Base-by-base conservation (phyloP, 345 rosid species). In the Linum tenue region DNA sequence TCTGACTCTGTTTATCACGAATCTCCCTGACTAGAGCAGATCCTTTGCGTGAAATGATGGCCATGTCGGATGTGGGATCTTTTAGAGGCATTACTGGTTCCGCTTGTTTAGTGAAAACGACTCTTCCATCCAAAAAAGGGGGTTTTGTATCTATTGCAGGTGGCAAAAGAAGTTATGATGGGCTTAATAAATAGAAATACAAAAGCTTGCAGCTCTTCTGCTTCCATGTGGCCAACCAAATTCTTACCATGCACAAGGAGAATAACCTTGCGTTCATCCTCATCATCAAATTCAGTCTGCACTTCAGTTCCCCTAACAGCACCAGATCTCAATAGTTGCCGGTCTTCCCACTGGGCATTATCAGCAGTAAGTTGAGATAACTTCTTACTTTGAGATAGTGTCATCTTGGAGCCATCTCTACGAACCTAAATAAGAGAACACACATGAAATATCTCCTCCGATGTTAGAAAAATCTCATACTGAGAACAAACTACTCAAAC, bases 1-100 rank as follows among this genome's bases (percentile, higher is more conserved):
- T 84, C 92, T 74, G 73, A 69, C 87, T 94, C 72, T 94, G 99
- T 67, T 94, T 94, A 79, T 90, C 96, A 70, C 79, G 96, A 71
- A 88, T 81, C 81, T 94, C 99, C 85, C 86, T 84, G 15, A 94
- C 96, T 76, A 94, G 71, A 67, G 56, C 60, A 61, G 99, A 94
- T 71, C 99, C 97, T 80, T 90, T 90, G 72, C 95, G 85, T 8
- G 97, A 94, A 77, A 94, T 94, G 67, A 90, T 94, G 67, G 99
- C 99, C 99, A 94, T 90, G 65, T 94, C 97, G 67, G 99, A 94
- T 4, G 97, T 94, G 12, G 97, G 95, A 81, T 94, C 99, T 78
- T 94, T 94, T 69, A 94, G 67, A 16, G 99, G 99, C 96, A 94
- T 88, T 71, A 94, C 67, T 35, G 99, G 99, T 78, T 90, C 97